A percentile compares a stretch with the other conserved stretches of the same genome.
These are phyloP conservation scores for Pichia phayaonensis DNA, from an alignment of 805 yeast species.

Conservation along the genomic window DNA sequence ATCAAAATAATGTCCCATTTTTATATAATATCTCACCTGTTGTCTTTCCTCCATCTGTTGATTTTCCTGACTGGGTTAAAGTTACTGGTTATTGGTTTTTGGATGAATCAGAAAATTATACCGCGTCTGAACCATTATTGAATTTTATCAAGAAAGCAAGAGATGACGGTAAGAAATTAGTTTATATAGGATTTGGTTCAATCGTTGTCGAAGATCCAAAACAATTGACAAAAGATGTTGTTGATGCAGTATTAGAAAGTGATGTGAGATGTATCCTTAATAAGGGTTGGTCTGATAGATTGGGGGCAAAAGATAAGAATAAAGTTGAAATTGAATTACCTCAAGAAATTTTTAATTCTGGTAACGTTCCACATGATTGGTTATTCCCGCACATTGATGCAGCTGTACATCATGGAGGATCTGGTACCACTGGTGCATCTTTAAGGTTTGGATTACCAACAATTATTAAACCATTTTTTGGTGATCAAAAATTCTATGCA, in stretches of 20 bases:
- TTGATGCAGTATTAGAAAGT: slow-evolving; percentile 70
- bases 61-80: slow-evolving; percentile 90
- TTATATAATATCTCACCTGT: slow-evolving; percentile 83
- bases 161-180: slow-evolving; percentile 56
- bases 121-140: slow-evolving; percentile 52
- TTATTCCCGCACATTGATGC: slow-evolving; percentile 82
- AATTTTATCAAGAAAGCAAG: slow-evolving; percentile 59
- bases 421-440: slow-evolving; percentile 94
- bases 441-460: slow-evolving; percentile 83
- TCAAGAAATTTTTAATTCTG: slow-evolving; percentile 56
- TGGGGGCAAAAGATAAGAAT: slow-evolving; percentile 29
- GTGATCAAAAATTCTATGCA: slow-evolving; percentile 93
- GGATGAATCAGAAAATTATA: slow-evolving; percentile 41
- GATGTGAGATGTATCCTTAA: slow-evolving; percentile 82
- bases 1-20: slow-evolving; percentile 78
- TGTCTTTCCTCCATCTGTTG: slow-evolving; percentile 87
- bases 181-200: slow-evolving; percentile 93
- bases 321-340: slow-evolving; percentile 48
- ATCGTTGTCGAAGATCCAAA: slow-evolving; percentile 83
- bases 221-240: slow-evolving; percentile 68
- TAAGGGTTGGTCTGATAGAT: slow-evolving; percentile 91
- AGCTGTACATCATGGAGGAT: slow-evolving; percentile 96
- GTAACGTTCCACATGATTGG: slow-evolving; percentile 90
- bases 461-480: slow-evolving; percentile 88
- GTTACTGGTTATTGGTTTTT: slow-evolving; percentile 96